Base-by-base conservation (phyloP, 164 flowering plant genomes). In the Saururus chinensis region DNA sequence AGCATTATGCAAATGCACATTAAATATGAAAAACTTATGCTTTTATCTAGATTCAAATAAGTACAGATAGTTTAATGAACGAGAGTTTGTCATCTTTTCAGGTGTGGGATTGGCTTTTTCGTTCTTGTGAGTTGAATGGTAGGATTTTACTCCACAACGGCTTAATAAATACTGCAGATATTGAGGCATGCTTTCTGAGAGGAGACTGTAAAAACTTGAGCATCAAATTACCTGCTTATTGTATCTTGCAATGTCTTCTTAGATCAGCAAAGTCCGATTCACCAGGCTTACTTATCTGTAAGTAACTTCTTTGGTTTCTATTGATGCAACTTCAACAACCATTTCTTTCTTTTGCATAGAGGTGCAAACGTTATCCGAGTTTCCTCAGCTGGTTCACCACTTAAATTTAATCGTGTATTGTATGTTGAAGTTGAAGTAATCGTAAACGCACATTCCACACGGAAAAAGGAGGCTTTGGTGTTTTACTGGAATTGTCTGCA, bases 71-170 rank as follows among this genome's bases (percentile, higher is more conserved):
- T 30, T 30, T 30, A 30, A 30, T 2, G 37, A 30, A 30, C 6
- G 4, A 2, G 37, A 30, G 23, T 25, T n/a, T 12, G 19, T 26
- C 4, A 7, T 41, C 40, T 12, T 30, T 45, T 59, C 73, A 92
- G 96, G 78, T 89, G 2, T 86, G 93, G 92, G 96, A 84, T 59
- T 88, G 97, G 95, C 74, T 92, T 58, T 89, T 89, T 62, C 83
- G 76, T 65, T 82, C 92, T 0, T 88, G 85, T 58, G 90, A 86
- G 68, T 77, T 77, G 62, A 83, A 86, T 64, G 91, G 98, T 37
- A 71, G 86, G 70, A 72, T 77, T 52, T 85, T 89, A 14, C 74
- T 92, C 49, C 84, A 59, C 5, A 88, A 86, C 21, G 92, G 89
- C 65, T 56, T 89, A 41, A 78, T 92, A 58, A 73, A 73, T 56